These are phyloP conservation scores for Globisporangium apiculatum DNA, from an alignment of 352 stramenopile genomes.

Conservation along the genomic window DNA sequence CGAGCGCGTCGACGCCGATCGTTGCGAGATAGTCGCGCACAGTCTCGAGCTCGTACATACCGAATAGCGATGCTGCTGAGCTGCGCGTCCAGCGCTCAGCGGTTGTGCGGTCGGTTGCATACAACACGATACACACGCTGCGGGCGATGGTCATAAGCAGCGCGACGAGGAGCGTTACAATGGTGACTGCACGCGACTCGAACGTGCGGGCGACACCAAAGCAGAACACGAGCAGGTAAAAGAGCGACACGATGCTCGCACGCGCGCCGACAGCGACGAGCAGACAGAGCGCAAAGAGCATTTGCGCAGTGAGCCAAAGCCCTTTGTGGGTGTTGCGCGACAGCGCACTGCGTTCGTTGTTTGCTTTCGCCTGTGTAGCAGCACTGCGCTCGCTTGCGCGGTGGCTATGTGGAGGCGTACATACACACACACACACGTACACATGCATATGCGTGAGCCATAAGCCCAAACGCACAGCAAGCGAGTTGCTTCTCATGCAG, in stretches of 20 bases:
- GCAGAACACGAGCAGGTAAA: constrained; percentile 67
- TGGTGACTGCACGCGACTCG: constrained; percentile 36
- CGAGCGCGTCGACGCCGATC: constrained; percentile 54
- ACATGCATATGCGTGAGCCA: neutral
- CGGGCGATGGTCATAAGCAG: constrained; percentile 35
- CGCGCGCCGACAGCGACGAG: constrained; percentile 39
- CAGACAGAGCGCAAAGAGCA: constrained; percentile 46
- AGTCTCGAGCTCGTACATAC: constrained; percentile 31
- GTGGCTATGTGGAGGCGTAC: constrained; percentile 1
- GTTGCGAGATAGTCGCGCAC: constrained; percentile 30
- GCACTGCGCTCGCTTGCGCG: constrained; percentile 6
- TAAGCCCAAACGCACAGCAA: neutral
- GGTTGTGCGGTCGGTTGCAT: constrained; percentile 8
- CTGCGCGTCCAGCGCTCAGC: constrained; percentile 10
- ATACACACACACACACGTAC: neutral
- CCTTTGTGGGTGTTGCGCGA: constrained; percentile 17
- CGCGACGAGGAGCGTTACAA: constrained; percentile 40
- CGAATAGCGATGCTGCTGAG: constrained; percentile 29
- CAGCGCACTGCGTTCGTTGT: neutral
- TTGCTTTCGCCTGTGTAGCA: neutral
- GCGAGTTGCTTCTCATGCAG: neutral
- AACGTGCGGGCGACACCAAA: constrained; percentile 59
- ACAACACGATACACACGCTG: constrained; percentile 24
- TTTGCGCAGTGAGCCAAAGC: constrained; percentile 18
- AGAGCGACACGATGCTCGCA: constrained; percentile 50